Evolutionary conservation across 108 stramenopile genomes (phyloP).

Genomic region (Licmophora abbreviata): DNA sequence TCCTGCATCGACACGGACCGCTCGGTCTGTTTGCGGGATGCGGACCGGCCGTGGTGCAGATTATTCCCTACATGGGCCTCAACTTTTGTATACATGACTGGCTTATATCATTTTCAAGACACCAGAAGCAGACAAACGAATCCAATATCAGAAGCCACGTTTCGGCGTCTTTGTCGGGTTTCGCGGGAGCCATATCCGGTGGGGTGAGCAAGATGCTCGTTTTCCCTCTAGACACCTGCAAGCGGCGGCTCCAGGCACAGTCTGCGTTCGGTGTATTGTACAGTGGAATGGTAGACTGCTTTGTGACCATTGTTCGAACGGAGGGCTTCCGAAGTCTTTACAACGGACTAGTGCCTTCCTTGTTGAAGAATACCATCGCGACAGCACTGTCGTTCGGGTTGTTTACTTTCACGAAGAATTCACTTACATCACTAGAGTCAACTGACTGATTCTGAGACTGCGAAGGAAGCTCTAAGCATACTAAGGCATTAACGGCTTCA

Average conservation of each 20-base stretch:
- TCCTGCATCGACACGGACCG: conserved; percentile 54
- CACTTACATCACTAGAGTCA: too few relatives aligned
- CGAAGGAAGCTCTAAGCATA: too few relatives aligned
- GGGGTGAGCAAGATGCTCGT: conserved; percentile 81
- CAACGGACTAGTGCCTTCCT: conserved; percentile 57
- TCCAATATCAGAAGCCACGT: not conserved
- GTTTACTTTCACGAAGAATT: conserved; percentile 1
- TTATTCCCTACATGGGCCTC: conserved; percentile 92
- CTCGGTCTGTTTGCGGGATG: conserved; percentile 83
- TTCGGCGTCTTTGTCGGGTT: conserved; percentile 7
- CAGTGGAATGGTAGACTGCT: conserved; percentile 68
- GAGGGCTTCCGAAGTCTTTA: conserved; percentile 69
- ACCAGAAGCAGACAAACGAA: conserved; percentile 8
- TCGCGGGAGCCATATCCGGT: conserved; percentile 80
- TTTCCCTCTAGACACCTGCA: conserved; percentile 93
- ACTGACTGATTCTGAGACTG: too few relatives aligned
- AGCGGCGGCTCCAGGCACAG: conserved; percentile 91
- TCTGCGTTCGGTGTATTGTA: conserved; percentile 50
- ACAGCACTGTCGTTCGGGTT: conserved; percentile 2
- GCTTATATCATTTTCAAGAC: conserved; percentile 30
- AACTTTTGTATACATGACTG: conserved; percentile 87
- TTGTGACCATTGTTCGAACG: conserved; percentile 33
- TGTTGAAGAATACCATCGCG: conserved; percentile 36
- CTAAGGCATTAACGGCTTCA: too few relatives aligned
- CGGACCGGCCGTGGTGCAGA: conserved; percentile 65